These are phyloP conservation scores for Calonectria honghensis DNA, from an alignment of 2,329 filamentous ascomycete species.

Conservation along the genomic window DNA sequence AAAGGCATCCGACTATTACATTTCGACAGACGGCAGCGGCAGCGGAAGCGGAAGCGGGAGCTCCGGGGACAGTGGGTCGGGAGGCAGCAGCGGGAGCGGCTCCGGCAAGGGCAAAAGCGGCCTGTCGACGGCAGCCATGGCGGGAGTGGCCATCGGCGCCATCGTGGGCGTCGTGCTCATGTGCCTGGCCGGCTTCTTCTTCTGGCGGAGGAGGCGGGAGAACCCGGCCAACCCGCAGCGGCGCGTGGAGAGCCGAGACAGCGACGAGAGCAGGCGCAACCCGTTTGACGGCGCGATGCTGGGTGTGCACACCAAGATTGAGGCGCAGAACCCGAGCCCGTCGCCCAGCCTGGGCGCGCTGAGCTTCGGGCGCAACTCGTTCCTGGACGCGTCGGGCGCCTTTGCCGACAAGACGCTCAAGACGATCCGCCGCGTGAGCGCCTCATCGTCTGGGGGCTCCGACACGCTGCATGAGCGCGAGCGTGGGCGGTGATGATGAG, in stretches of 20 bases:
- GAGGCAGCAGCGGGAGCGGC: slow-evolving; percentile 2
- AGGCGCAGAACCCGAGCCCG: slow-evolving; percentile 50
- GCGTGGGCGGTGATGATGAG: slow-evolving; percentile 16
- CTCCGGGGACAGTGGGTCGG: not conserved
- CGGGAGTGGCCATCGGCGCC: slow-evolving; percentile 50
- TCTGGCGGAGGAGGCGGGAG: slow-evolving; percentile 46
- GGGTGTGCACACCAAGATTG: slow-evolving; percentile 55
- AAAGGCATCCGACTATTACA: slow-evolving; percentile 52
- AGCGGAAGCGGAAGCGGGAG: slow-evolving; percentile 16
- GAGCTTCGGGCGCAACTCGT: slow-evolving; percentile 53
- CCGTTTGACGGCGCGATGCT: slow-evolving; percentile 50
- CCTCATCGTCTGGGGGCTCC: slow-evolving; percentile 48
- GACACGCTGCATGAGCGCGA: slow-evolving; percentile 25
- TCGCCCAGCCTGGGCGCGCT: slow-evolving; percentile 49
- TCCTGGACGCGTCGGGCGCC: slow-evolving; percentile 49
- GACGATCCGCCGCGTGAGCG: slow-evolving; percentile 54
- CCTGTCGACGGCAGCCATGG: slow-evolving; percentile 52
- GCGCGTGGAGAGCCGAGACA: slow-evolving; percentile 49
- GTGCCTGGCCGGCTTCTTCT: slow-evolving; percentile 42
- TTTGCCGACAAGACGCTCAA: slow-evolving; percentile 49
- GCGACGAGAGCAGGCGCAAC: slow-evolving; percentile 38
- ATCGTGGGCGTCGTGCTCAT: slow-evolving; percentile 39
- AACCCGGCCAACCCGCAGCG: not conserved
- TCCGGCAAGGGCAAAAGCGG: slow-evolving; percentile 43
- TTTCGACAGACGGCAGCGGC: slow-evolving; percentile 31